Evolutionary conservation across 257 asterid species (phyloP).

Genomic region (Nicotiana knightiana): DNA sequence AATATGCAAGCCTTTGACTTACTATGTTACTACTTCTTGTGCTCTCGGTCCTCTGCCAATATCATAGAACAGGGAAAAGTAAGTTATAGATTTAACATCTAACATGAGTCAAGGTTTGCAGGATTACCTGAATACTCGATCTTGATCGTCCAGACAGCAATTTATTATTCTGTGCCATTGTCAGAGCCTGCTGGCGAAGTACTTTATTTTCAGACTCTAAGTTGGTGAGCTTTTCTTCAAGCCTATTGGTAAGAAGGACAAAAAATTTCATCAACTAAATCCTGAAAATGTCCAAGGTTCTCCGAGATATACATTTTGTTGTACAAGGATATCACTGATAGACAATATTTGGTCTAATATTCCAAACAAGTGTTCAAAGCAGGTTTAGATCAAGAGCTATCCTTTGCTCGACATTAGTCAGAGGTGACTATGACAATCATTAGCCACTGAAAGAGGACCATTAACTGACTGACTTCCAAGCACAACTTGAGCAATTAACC

Average conservation of each 20-base stretch:
- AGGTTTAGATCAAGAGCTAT: background rate
- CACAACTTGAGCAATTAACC: background rate
- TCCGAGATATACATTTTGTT: background rate
- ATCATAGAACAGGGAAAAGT: conserved; percentile 28
- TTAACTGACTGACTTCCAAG: background rate
- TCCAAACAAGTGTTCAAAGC: background rate
- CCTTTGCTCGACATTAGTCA: background rate
- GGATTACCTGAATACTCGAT: conserved; percentile 81
- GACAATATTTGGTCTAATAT: background rate
- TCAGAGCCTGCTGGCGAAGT: conserved; percentile 78
- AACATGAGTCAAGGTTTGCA: conserved; percentile 35
- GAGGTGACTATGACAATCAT: background rate
- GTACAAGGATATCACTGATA: background rate
- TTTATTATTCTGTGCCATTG: conserved; percentile 82
- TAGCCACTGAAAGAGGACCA: background rate
- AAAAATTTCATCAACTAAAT: background rate
- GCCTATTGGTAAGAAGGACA: conserved; percentile 41
- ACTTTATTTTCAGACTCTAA: conserved; percentile 85
- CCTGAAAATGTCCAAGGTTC: background rate
- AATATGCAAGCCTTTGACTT: conserved; percentile 4
- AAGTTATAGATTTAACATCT: conserved; percentile 37
- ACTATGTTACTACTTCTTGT: conserved; percentile 27
- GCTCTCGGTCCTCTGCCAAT: conserved; percentile 82
- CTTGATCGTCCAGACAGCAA: conserved; percentile 77
- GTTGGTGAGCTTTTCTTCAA: conserved; percentile 86